Percentiles rank a stretch among this genome's conserved stretches.
phyloP scores from a whole-genome alignment of 2,329 filamentous ascomycete genomes.

The Fusarium anthophilum region DNA sequence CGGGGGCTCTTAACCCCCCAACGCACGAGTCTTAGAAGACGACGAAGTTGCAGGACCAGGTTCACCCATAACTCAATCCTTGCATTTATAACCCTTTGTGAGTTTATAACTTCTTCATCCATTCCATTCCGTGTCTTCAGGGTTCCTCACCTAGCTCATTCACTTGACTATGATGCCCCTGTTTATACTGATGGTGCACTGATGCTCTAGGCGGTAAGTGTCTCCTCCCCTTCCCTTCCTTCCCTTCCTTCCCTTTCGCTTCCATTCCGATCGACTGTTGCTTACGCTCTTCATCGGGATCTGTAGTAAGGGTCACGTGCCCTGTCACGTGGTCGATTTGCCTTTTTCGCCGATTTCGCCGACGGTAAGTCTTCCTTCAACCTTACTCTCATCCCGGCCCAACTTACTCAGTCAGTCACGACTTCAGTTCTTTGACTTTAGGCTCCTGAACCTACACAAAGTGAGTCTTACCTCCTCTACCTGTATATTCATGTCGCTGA shows the following conservation, averaged over 20 bases:
- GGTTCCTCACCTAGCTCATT: background rate
- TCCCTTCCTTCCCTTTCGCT: too few species aligned
- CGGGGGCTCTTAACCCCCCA: background rate
- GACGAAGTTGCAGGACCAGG: background rate
- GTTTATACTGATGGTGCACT: background rate
- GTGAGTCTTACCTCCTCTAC: background rate
- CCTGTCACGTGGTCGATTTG: background rate
- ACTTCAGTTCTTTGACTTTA: background rate
- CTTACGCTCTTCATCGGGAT: background rate
- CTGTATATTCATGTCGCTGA: background rate
- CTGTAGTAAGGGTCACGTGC: background rate
- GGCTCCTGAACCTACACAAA: background rate
- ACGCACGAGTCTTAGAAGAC: background rate
- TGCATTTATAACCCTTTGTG: background rate
- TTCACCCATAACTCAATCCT: background rate
- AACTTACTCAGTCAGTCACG: background rate
- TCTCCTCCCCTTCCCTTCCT: background rate
- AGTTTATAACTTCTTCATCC: background rate
- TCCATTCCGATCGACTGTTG: background rate
- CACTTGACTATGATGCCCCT: background rate
- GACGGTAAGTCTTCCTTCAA: background rate
- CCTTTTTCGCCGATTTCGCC: background rate
- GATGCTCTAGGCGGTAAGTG: background rate
- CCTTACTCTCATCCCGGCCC: background rate
- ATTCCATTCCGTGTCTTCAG: background rate